Percentiles rank a stretch among this genome's conserved stretches.
Evolutionary conservation across 306 rosid species (phyloP).

Genomic region (Neltuma alba): DNA sequence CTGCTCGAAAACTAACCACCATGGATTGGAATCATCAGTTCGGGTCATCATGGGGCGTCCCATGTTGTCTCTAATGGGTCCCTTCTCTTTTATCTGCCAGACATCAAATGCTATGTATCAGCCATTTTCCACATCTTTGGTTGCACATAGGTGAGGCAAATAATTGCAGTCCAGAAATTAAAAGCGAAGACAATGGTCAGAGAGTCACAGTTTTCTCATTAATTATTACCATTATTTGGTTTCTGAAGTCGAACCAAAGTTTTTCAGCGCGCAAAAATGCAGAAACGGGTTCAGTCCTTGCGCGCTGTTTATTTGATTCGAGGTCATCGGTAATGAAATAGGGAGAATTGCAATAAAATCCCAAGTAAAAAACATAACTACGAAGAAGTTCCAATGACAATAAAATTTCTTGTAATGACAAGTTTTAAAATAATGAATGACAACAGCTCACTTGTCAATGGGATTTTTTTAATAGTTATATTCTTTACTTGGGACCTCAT

Average conservation of each 20-base stretch:
- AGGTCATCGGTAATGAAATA: no score
- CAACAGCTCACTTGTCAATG: no score
- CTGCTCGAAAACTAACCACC: slow-evolving; percentile 84
- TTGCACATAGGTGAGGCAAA: slow-evolving; percentile 13
- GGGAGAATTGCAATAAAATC: no score
- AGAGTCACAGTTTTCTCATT: background rate
- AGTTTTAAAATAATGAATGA: no score
- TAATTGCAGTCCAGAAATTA: background rate
- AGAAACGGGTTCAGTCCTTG: background rate
- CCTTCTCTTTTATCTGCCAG: slow-evolving; percentile 64
- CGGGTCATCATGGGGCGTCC: slow-evolving; percentile 73
- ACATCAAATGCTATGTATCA: background rate
- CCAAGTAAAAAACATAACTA: no score
- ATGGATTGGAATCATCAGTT: slow-evolving; percentile 79
- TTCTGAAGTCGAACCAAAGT: background rate
- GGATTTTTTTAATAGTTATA: no score
- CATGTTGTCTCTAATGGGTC: slow-evolving; percentile 63
- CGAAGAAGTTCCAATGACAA: no score
- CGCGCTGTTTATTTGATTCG: background rate
- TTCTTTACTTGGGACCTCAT: no score
- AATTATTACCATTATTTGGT: background rate
- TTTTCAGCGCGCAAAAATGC: background rate
- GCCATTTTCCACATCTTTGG: slow-evolving; percentile 14
- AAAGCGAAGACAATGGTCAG: background rate
- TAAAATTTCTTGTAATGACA: no score